Evolutionary conservation across 331 rosid genomes (phyloP), one percentile per base, ranked within the genome.

Genomic region (Erythrophleum ivorense): DNA sequence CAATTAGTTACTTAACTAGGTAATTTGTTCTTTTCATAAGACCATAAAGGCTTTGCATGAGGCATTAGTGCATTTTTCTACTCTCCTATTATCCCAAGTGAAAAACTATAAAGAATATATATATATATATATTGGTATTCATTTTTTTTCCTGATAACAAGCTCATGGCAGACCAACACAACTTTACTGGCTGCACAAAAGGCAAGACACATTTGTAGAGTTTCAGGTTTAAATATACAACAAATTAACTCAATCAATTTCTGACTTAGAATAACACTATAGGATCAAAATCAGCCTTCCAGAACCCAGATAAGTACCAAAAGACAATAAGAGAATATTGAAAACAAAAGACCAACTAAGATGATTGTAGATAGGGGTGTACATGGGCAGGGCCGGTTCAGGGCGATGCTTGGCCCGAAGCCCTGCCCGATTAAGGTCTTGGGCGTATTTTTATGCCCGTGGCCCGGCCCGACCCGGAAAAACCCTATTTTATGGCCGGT

Each of bases 271-370:
- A 41, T 58, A 50, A 79, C 24, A 57, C 57, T 34, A 53, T 34
- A 48, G 60, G 70, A 78, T 48, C 58, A 52, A 66, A 72, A 81
- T 66, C 85, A 73, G 46, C 48, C 49, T 73, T 60, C 41, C 4
- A 12, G 53, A 67, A 62, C 73, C 64, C 74, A 68, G 63, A 69
- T 59, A 67, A 58, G 48, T 54, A 24, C 77, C 41, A 19, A 76
- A 70, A 18, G 21, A 71, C 50, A 62, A 59, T 16, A 29, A 31
- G 70, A 68, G 54, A 70, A 80, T 59, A 38, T 31, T 71, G 41
- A 71, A 55, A 62, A 83, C 24, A 71, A 31, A 62, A 55, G 12
- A 38, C 5, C 41, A 38, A 38, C 41, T 5, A 38, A 5, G 41
- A 38, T 38, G 41, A 38, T 38, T 11, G 75, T n/a, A n/a, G n/a